A percentile compares a stretch with the other conserved stretches of the same genome.
These are phyloP conservation scores for Cornus suecica DNA, from an alignment of 148 eudicot species.

Conservation along the genomic window DNA sequence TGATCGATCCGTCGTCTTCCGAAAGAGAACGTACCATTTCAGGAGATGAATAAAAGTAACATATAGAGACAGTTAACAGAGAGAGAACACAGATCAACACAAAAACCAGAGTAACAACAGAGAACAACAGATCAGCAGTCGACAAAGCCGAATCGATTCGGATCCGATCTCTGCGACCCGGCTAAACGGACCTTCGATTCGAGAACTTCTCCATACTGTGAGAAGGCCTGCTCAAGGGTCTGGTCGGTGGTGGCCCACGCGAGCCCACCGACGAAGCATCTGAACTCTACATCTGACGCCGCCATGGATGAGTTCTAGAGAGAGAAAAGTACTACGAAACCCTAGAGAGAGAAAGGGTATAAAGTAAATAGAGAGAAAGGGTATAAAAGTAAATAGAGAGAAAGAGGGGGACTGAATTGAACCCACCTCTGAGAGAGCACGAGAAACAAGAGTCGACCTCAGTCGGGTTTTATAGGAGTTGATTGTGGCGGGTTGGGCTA, in stretches of 20 bases:
- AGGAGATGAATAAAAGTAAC: conserved; percentile 41
- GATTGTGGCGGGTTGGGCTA: background rate
- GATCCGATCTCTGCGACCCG: conserved; percentile 43
- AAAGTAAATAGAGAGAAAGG: conserved; percentile 2
- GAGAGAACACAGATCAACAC: conserved; percentile 46
- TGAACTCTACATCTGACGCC: conserved; percentile 60
- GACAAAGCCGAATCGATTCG: conserved; percentile 33
- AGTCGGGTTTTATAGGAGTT: background rate
- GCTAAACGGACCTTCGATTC: conserved; percentile 82
- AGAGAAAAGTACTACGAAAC: background rate
- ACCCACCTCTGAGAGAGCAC: background rate
- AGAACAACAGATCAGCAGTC: conserved; percentile 29
- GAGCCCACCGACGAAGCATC: conserved; percentile 92
- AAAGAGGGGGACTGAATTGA: background rate
- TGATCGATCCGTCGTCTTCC: conserved; percentile 47
- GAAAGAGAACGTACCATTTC: conserved; percentile 70
- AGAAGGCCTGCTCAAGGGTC: conserved; percentile 52
- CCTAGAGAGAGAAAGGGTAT: background rate
- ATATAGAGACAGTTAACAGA: conserved; percentile 21
- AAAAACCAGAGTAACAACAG: conserved; percentile 35
- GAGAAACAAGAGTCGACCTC: background rate
- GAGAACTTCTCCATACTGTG: conserved; percentile 55
- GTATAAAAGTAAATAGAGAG: too few relatives aligned
- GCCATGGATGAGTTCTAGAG: conserved; percentile 30
- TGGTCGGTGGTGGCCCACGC: conserved; percentile 83